A percentile compares a stretch with the other conserved stretches of the same genome.
These are phyloP conservation scores for Naganishia vishniacii DNA, from an alignment of 768 basidiomycete genomes.

Conservation along the genomic window DNA sequence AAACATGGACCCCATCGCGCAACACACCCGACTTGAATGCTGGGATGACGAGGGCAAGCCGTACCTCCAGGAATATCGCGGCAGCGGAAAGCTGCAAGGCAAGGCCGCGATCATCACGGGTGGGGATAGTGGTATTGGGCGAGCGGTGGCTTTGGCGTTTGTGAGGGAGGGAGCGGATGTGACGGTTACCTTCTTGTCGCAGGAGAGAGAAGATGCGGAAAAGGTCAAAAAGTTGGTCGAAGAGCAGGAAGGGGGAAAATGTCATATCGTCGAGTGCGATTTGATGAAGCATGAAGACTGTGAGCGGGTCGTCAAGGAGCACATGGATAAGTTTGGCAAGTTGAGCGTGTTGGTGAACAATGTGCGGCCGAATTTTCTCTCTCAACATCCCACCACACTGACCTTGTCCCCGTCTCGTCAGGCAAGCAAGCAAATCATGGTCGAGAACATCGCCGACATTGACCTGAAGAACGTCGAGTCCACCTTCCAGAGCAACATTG, in stretches of 20 bases:
- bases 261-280: slow-evolving; percentile 48
- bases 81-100: slow-evolving; percentile 53
- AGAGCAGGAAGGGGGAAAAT: slow-evolving; percentile 48
- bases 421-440: slow-evolving; percentile 54
- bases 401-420: slow-evolving; percentile 29
- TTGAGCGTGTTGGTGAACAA: slow-evolving; percentile 29
- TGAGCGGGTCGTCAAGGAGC: slow-evolving; percentile 54
- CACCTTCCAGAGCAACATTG: slow-evolving; percentile 59
- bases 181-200: slow-evolving; percentile 54
- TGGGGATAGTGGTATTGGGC: slow-evolving; percentile 39
- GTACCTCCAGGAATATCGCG: slow-evolving; percentile 54
- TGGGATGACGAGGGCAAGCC: slow-evolving; percentile 58
- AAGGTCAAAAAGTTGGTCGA: slow-evolving; percentile 54
- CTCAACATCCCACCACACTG: not conserved
- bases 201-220: slow-evolving; percentile 58
- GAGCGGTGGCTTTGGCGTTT: slow-evolving; percentile 45
- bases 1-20: slow-evolving; percentile 52
- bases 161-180: slow-evolving; percentile 52
- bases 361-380: slow-evolving; percentile 15
- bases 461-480: slow-evolving; percentile 56
- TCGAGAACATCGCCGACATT: slow-evolving; percentile 54
- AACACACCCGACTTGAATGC: slow-evolving; percentile 49
- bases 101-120: slow-evolving; percentile 47
- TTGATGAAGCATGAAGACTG: slow-evolving; percentile 52
- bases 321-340: slow-evolving; percentile 50